These are phyloP conservation scores for Xylaria sp. DNA, from an alignment of 2,329 filamentous ascomycete species.

Conservation along the genomic window DNA sequence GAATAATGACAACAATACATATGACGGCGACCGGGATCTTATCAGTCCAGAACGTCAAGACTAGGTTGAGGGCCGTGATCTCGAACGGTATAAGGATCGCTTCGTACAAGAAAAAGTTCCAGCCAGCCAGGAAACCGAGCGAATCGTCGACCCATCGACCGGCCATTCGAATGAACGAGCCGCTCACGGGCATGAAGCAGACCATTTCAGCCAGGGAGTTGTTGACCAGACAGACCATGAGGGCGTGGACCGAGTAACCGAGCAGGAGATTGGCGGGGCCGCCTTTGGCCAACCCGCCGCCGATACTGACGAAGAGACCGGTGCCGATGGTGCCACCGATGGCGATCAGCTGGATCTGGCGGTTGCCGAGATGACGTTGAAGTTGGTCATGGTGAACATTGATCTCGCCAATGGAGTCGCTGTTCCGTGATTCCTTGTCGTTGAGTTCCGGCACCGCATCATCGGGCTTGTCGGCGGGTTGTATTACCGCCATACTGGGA, in stretches of 20 bases:
- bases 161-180: conserved; percentile 71
- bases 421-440: conserved; percentile 40
- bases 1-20: conserved; percentile 50
- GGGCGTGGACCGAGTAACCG: conserved; percentile 64
- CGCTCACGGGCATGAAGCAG: conserved; percentile 68
- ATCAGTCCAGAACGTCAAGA: conserved; percentile 58
- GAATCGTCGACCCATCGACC: conserved; percentile 74
- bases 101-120: conserved; percentile 57
- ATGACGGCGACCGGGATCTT: conserved; percentile 60
- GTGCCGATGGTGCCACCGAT: conserved; percentile 68
- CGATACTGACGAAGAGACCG: conserved; percentile 70
- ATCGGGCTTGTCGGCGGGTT: conserved; percentile 29
- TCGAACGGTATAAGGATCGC: conserved; percentile 55
- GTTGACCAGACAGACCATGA: conserved; percentile 69
- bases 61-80: conserved; percentile 54
- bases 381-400: conserved; percentile 46
- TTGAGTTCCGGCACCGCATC: conserved; percentile 15
- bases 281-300: conserved; percentile 61
- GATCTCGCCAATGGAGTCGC: conserved; percentile 38
- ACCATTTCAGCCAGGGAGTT: conserved; percentile 74
- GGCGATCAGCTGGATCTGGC: conserved; percentile 67
- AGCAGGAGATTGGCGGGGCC: conserved; percentile 66
- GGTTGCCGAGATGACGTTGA: conserved; percentile 55
- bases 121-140: conserved; percentile 64
- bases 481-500: conserved; percentile 46